Conservation (phyloP, 164 flowering plant species). For the Magnolia changhungtana region DNA sequence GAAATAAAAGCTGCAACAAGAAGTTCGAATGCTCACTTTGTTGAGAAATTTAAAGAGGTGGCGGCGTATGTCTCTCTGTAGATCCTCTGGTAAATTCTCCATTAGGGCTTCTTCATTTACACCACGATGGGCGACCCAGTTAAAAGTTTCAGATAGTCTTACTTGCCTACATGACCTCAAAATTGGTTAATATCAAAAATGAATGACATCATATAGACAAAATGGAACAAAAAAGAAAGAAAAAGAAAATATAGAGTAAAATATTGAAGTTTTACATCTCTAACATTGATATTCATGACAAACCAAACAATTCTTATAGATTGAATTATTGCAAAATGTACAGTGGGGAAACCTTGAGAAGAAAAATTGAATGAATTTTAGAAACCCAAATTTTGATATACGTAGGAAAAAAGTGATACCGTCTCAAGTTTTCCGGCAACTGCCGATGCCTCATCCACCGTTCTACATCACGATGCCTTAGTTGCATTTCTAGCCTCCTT, state of each 20-base stretch:
- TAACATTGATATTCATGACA: too few species aligned
- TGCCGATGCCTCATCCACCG: slow-evolving; percentile 34
- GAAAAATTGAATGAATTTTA: too few species aligned
- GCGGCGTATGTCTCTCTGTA: slow-evolving; percentile 74
- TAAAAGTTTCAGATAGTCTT: slow-evolving; percentile 60
- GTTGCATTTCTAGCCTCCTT: slow-evolving; percentile 35
- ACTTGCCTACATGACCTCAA: slow-evolving; percentile 43
- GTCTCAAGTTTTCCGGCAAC: slow-evolving; percentile 23
- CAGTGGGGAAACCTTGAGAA: too few species aligned
- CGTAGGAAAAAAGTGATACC: slow-evolving; percentile 6
- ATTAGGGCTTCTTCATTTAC: slow-evolving; percentile 69
- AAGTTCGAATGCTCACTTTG: slow-evolving; percentile 37
- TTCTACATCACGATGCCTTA: slow-evolving; percentile 32
- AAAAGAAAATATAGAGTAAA: too few species aligned
- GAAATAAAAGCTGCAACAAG: not conserved
- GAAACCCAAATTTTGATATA: not conserved
- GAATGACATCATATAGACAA: too few species aligned
- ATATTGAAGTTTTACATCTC: too few species aligned
- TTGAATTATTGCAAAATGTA: too few species aligned
- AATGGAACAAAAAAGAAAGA: too few species aligned
- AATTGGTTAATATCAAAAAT: not conserved
- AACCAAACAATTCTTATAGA: too few species aligned
- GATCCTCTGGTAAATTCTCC: slow-evolving; percentile 75
- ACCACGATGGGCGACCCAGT: slow-evolving; percentile 81
- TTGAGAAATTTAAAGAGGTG: slow-evolving; percentile 74